A percentile compares a stretch with the other conserved stretches of the same genome.
Conservation (phyloP, 2,329 filamentous ascomycete genomes). For the Didymella sp. region DNA sequence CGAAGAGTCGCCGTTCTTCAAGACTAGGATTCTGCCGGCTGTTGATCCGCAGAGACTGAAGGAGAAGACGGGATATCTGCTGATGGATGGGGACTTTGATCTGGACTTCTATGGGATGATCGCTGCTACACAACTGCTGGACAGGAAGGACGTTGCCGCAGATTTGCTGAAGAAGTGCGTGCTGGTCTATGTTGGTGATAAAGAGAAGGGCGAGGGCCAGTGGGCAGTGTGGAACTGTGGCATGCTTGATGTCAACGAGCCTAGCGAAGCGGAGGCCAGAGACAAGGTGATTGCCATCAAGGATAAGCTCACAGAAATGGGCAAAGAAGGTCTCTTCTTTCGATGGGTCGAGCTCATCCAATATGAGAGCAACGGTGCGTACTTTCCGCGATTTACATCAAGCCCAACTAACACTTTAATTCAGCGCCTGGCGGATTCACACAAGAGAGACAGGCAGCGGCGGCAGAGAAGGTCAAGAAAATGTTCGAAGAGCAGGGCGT, state of each 20-base stretch:
- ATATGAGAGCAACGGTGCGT: constrained; percentile 71
- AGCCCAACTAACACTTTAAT: not conserved
- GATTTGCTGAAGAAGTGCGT: constrained; percentile 76
- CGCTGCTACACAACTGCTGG: constrained; percentile 72
- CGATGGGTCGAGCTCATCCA: constrained; percentile 93
- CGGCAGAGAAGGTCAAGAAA: constrained; percentile 75
- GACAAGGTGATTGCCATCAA: constrained; percentile 82
- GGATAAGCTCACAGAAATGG: constrained; percentile 74
- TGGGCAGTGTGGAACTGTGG: constrained; percentile 75
- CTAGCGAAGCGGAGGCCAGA: constrained; percentile 65
- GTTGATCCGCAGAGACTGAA: constrained; percentile 71
- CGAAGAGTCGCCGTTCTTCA: constrained; percentile 63
- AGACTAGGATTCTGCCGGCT: constrained; percentile 69
- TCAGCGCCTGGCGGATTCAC: constrained; percentile 77
- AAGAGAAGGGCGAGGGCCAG: constrained; percentile 58
- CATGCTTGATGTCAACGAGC: constrained; percentile 54
- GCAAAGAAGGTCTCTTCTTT: constrained; percentile 89
- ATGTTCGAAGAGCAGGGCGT: constrained; percentile 77
- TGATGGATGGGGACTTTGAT: constrained; percentile 86
- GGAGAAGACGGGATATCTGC: constrained; percentile 85
- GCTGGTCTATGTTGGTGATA: constrained; percentile 47
- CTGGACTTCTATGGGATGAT: constrained; percentile 86
- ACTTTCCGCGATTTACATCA: not conserved
- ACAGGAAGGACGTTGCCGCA: constrained; percentile 64
- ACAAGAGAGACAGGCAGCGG: constrained; percentile 72